A percentile compares a stretch with the other conserved stretches of the same genome.
Evolutionary conservation across 108 stramenopile species (phyloP).

Genomic region (Mayamaea pseudoterrestris): DNA sequence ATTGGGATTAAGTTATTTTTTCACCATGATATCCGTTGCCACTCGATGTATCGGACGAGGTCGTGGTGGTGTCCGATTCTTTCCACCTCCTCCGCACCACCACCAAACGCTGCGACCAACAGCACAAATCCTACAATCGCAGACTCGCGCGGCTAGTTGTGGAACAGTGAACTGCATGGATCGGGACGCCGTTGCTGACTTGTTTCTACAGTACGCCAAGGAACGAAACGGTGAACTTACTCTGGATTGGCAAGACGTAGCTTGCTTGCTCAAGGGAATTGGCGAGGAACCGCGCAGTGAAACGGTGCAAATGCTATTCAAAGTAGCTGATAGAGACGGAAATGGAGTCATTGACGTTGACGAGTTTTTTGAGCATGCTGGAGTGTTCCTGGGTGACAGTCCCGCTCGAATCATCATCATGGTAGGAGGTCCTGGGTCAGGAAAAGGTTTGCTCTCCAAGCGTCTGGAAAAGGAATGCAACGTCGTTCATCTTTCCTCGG

Average conservation of each 20-base stretch:
- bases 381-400: conserved; percentile 43
- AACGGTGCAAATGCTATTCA: conserved; percentile 36
- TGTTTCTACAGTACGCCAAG: conserved; percentile 46
- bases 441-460: conserved; percentile 82
- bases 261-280: conserved; percentile 29
- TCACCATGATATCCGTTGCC: too few species aligned
- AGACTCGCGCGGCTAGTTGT: too few species aligned
- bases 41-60: too few species aligned
- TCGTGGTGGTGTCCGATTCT: too few species aligned
- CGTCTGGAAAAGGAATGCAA: conserved; percentile 72
- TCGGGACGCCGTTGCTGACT: conserved; percentile 44
- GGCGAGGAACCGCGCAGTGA: conserved; percentile 47
- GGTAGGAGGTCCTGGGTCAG: conserved; percentile 92
- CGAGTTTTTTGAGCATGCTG: conserved; percentile 46
- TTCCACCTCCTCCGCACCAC: too few species aligned
- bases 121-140: too few species aligned
- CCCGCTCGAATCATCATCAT: conserved; percentile 81
- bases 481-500: conserved; percentile 86
- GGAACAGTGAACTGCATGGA: too few species aligned
- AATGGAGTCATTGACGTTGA: conserved; percentile 42
- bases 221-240: conserved; percentile 19
- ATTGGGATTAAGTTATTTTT: too few species aligned
- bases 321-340: conserved; percentile 37
- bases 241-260: conserved; percentile 45
- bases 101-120: too few species aligned